Conservation (phyloP, 1,284 basidiomycete species). For the Ustilago vetiveriae region DNA sequence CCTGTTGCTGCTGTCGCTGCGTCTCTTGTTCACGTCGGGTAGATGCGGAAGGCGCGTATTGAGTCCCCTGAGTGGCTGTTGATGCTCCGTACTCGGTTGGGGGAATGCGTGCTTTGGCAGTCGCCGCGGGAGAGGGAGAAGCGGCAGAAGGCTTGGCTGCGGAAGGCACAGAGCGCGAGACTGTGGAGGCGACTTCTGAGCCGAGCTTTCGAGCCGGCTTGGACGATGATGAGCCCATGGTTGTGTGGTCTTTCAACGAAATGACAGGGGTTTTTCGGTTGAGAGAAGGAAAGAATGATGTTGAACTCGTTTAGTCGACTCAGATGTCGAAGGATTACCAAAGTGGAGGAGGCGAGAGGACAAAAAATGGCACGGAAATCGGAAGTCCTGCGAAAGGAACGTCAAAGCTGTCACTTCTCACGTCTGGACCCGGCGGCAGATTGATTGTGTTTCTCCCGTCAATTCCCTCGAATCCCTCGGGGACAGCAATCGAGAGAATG, state of each 20-base stretch:
- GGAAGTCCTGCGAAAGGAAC: slow-evolving; percentile 1
- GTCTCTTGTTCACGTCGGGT: slow-evolving; percentile 26
- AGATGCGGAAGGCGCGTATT: slow-evolving; percentile 27
- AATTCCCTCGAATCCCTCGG: not conserved
- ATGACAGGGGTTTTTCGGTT: too few relatives aligned
- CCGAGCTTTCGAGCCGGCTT: slow-evolving; percentile 53
- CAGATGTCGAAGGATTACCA: slow-evolving; percentile 19
- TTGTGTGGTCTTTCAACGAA: too few relatives aligned
- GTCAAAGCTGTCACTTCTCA: not conserved
- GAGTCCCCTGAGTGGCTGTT: slow-evolving; percentile 18
- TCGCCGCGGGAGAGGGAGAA: slow-evolving; percentile 2
- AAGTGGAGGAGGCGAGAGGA: slow-evolving; percentile 34
- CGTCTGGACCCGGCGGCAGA: slow-evolving; percentile 27
- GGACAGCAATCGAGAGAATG: not conserved
- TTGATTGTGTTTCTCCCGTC: not conserved
- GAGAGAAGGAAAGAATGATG: not conserved
- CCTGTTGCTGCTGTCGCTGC: slow-evolving; percentile 26
- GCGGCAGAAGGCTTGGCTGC: slow-evolving; percentile 22
- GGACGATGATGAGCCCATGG: slow-evolving; percentile 53
- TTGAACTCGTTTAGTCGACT: not conserved
- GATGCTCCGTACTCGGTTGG: slow-evolving; percentile 25
- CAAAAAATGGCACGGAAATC: slow-evolving; percentile 21
- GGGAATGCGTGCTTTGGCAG: slow-evolving; percentile 7
- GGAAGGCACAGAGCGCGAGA: slow-evolving; percentile 19
- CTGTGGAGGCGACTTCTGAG: slow-evolving; percentile 28